These are phyloP conservation scores for Xylariaceae sp. DNA, from an alignment of 2,329 filamentous ascomycete species.

Conservation along the genomic window DNA sequence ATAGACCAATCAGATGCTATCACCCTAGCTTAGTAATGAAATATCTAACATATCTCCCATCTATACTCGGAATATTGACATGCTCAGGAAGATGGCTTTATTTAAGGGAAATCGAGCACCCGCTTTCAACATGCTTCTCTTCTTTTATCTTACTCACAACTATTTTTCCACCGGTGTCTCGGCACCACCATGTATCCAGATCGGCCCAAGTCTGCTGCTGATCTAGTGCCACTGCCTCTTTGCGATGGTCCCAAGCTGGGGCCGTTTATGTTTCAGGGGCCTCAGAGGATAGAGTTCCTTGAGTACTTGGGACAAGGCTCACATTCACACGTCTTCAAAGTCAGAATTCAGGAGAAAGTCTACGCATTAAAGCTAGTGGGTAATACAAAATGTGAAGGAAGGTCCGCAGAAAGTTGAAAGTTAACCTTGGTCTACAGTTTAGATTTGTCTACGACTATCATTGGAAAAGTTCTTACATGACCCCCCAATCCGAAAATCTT, in stretches of 20 bases:
- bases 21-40: too few relatives aligned
- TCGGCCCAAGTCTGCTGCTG: constrained; percentile 15
- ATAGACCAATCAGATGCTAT: too few relatives aligned
- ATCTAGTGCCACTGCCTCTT: constrained; percentile 25
- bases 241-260: constrained; percentile 29
- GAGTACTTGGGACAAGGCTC: constrained; percentile 8
- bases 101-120: too few relatives aligned
- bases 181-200: constrained; percentile 14
- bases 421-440: constrained; percentile 3
- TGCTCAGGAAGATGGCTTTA: too few relatives aligned
- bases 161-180: too few relatives aligned
- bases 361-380: constrained; percentile 15
- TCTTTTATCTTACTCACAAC: too few relatives aligned
- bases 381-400: neutral
- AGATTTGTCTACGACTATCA: neutral
- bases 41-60: too few relatives aligned
- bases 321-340: constrained; percentile 12
- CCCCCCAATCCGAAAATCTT: too few relatives aligned
- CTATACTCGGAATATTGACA: too few relatives aligned
- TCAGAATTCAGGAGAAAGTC: constrained; percentile 6
- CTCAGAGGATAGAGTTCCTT: constrained; percentile 28
- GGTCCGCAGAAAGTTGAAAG: neutral
- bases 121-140: too few relatives aligned
- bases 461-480: neutral
- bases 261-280: constrained; percentile 28